phyloP scores from a whole-genome alignment of 2,329 filamentous ascomycete species.

The Claviceps pazoutovae region DNA sequence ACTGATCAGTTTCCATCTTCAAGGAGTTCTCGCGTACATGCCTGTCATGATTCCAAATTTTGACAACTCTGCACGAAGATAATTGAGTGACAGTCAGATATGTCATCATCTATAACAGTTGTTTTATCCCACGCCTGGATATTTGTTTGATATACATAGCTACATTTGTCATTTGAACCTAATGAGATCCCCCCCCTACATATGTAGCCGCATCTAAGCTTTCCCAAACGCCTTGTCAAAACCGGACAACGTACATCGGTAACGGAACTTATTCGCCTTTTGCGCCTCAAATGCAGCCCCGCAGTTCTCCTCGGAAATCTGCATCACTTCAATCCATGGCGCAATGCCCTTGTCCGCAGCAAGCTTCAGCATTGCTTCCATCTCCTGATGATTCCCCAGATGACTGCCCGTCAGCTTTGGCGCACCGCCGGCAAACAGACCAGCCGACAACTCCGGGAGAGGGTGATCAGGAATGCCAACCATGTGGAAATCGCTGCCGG shows the following conservation, averaged over 20 bases:
- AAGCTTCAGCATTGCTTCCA: constrained; percentile 42
- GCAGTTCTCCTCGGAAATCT: constrained; percentile 52
- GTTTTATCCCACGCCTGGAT: no score
- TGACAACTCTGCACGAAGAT: no score
- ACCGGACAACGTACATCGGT: constrained; percentile 55
- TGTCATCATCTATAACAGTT: no score
- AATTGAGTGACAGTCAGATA: no score
- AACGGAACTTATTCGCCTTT: constrained; percentile 56
- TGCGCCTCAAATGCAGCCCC: constrained; percentile 57
- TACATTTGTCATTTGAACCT: background rate
- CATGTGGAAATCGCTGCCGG: constrained; percentile 42
- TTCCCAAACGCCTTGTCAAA: constrained; percentile 48
- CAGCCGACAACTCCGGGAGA: constrained; percentile 26
- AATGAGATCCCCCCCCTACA: background rate
- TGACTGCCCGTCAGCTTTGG: constrained; percentile 40
- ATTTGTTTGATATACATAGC: no score
- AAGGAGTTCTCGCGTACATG: no score
- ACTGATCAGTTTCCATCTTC: no score
- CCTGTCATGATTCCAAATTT: no score
- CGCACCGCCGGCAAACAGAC: constrained; percentile 35
- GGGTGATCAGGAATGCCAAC: constrained; percentile 41
- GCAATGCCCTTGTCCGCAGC: constrained; percentile 40
- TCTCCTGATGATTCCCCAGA: constrained; percentile 46
- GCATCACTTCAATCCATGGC: constrained; percentile 47
- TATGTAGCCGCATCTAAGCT: background rate